These are phyloP conservation scores for Laguncularia racemosa DNA, from an alignment of 345 rosid genomes.

Conservation along the genomic window DNA sequence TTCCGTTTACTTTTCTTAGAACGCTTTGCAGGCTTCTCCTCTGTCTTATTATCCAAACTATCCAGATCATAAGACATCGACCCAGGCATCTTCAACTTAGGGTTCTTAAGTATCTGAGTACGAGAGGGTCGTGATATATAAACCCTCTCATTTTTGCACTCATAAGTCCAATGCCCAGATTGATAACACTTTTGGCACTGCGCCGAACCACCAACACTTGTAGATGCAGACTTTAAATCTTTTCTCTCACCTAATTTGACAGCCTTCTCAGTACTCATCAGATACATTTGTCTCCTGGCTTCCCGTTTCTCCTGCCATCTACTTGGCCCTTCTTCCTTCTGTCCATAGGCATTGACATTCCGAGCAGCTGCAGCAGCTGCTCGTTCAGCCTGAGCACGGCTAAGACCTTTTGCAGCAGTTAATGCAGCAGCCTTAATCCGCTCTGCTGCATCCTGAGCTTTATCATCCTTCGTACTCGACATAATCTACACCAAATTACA, in stretches of 20 bases:
- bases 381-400: slow-evolving; percentile 96
- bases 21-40: slow-evolving; percentile 38
- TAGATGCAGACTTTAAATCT: slow-evolving; percentile 47
- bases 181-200: slow-evolving; percentile 96
- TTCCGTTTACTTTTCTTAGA: slow-evolving; percentile 86
- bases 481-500: slow-evolving; percentile 21
- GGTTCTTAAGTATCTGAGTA: slow-evolving; percentile 93
- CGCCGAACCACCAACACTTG: slow-evolving; percentile 35
- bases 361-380: slow-evolving; percentile 93
- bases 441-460: slow-evolving; percentile 84
- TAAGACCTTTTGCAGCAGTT: slow-evolving; percentile 80
- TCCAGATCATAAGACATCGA: slow-evolving; percentile 54
- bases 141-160: slow-evolving; percentile 92
- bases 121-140: slow-evolving; percentile 87
- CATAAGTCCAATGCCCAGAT: slow-evolving; percentile 91
- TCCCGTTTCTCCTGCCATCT: slow-evolving; percentile 99
- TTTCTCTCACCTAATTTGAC: slow-evolving; percentile 92
- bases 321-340: slow-evolving; percentile 99
- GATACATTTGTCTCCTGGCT: slow-evolving; percentile 91
- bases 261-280: slow-evolving; percentile 95
- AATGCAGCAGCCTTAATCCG: slow-evolving; percentile 91
- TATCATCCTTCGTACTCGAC: slow-evolving; percentile 88
- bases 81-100: slow-evolving; percentile 60
- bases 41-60: slow-evolving; percentile 25
- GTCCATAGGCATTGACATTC: slow-evolving; percentile 95